A percentile compares a stretch with the other conserved stretches of the same genome.
Evolutionary conservation across 2,329 filamentous ascomycete species (phyloP).

Genomic region (Hysterium pulicare): DNA sequence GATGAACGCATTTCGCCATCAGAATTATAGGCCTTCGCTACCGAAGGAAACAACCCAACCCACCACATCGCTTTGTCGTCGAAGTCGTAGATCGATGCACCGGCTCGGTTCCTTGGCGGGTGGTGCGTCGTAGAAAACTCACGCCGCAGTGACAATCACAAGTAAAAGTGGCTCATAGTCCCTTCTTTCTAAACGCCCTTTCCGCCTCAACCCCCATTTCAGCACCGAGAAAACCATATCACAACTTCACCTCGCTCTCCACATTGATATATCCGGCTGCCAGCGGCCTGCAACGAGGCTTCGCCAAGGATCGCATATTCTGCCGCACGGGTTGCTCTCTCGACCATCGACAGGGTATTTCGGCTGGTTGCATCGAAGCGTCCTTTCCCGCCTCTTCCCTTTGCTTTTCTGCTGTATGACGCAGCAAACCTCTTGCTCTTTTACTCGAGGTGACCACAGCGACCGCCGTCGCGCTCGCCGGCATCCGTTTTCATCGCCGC

Average conservation of each 20-base stretch:
- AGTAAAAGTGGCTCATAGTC: not conserved
- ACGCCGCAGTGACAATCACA: not conserved
- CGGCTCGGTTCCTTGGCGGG: constrained; percentile 1
- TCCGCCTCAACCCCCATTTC: not conserved
- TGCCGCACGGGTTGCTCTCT: constrained; percentile 17
- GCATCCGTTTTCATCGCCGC: not conserved
- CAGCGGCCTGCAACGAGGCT: constrained; percentile 10
- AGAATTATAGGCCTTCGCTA: too few relatives aligned
- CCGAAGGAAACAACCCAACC: too few relatives aligned
- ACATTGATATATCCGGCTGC: not conserved
- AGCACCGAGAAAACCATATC: not conserved
- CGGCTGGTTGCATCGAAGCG: constrained; percentile 12
- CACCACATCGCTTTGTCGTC: too few relatives aligned
- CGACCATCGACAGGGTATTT: constrained; percentile 11
- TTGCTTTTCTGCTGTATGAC: constrained; percentile 8
- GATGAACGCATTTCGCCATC: too few relatives aligned
- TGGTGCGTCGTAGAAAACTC: too few relatives aligned
- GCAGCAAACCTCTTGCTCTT: constrained; percentile 3
- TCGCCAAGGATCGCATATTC: constrained; percentile 14
- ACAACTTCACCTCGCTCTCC: not conserved
- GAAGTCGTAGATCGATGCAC: not conserved
- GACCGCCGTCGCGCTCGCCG: not conserved
- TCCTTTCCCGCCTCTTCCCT: constrained; percentile 2
- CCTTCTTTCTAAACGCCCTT: not conserved
- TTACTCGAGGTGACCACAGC: not conserved